A percentile compares a stretch with the other conserved stretches of the same genome.
These are phyloP conservation scores for Cornus kousa DNA, from an alignment of 148 eudicot genomes.

Conservation along the genomic window DNA sequence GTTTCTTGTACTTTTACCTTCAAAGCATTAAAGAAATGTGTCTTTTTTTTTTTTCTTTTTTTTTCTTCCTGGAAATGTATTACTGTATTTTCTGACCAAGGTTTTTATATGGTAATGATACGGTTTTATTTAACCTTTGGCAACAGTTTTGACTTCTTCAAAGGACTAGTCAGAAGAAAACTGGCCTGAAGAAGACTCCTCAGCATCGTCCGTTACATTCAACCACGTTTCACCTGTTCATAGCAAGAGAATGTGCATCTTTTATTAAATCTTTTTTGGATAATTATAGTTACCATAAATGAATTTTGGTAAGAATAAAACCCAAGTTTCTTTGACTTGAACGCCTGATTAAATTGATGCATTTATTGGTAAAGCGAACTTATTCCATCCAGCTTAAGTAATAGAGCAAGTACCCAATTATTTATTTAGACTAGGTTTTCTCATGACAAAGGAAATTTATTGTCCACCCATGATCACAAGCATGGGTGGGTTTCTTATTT, in stretches of 20 bases:
- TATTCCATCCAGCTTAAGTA: too few relatives aligned
- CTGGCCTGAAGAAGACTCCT: conserved; percentile 36
- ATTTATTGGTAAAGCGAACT: too few relatives aligned
- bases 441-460: too few relatives aligned
- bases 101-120: neutral
- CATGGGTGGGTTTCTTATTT: too few relatives aligned
- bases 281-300: too few relatives aligned
- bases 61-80: neutral
- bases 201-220: neutral
- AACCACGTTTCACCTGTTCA: neutral
- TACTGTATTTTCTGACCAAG: neutral
- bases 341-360: too few relatives aligned
- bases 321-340: too few relatives aligned
- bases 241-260: neutral
- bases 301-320: too few relatives aligned
- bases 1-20: neutral
- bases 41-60: neutral
- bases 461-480: too few relatives aligned
- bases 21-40: neutral
- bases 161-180: conserved; percentile 80
- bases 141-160: conserved; percentile 91
- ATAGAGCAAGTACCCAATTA: too few relatives aligned
- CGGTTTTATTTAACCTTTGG: conserved; percentile 7
- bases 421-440: too few relatives aligned
- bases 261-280: neutral